Conservation (phyloP, 192 early-diverging fungal genomes). For the Backusella tarrabulga region DNA sequence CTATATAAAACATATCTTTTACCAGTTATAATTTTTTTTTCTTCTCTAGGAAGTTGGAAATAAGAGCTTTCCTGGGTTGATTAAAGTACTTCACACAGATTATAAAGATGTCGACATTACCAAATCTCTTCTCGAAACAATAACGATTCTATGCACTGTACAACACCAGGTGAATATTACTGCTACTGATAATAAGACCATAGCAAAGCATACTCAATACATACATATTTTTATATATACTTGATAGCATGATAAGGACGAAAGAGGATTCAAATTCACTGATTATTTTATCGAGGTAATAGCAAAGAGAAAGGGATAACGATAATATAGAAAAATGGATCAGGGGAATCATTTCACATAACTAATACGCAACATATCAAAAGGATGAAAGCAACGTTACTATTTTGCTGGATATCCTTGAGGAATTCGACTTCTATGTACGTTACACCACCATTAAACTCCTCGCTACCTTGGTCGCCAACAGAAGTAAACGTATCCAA, state of each 20-base stretch:
- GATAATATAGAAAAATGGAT: neutral
- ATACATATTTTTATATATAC: neutral
- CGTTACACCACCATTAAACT: constrained; percentile 91
- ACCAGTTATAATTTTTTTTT: neutral
- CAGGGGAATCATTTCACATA: neutral
- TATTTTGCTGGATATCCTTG: constrained; percentile 81
- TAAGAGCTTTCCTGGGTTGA: constrained; percentile 68
- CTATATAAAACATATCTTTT: neutral
- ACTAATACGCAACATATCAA: constrained; percentile 20
- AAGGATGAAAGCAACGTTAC: constrained; percentile 72
- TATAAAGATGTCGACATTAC: constrained; percentile 82
- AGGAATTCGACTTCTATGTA: constrained; percentile 93
- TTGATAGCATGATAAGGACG: constrained; percentile 9
- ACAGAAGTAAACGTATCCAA: constrained; percentile 64
- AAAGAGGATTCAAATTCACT: constrained; percentile 31
- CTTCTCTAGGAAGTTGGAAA: constrained; percentile 79
- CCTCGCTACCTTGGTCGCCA: constrained; percentile 70
- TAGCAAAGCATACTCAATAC: neutral
- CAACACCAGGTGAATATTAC: constrained; percentile 13
- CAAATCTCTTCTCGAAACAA: constrained; percentile 86
- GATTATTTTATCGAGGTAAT: constrained; percentile 43
- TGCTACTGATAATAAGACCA: neutral
- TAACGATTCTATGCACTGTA: constrained; percentile 70
- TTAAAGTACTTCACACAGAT: constrained; percentile 76
- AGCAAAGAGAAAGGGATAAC: neutral